Conservation (phyloP, 164 flowering plant species). For the Magnolia officinalis region DNA sequence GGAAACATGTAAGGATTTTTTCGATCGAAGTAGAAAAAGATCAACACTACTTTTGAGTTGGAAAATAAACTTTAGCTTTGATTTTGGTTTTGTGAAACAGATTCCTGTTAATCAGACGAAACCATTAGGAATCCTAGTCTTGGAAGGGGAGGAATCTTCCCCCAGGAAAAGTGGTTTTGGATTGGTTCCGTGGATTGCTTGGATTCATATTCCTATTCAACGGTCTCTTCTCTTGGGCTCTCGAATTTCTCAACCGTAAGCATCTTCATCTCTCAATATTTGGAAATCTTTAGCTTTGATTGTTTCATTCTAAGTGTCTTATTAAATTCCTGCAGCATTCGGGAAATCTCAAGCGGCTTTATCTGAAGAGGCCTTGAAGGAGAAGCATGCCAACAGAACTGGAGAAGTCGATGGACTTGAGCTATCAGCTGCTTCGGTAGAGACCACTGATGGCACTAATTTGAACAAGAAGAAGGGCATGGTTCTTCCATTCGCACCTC, state of each 20-base stretch:
- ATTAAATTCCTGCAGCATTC: background rate
- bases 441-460: slow-evolving; percentile 6
- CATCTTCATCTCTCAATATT: background rate
- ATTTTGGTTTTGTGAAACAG: slow-evolving; percentile 5
- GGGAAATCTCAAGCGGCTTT: background rate
- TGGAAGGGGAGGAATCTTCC: slow-evolving; percentile 29
- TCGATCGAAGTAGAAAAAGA: background rate
- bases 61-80: background rate
- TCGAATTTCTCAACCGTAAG: slow-evolving; percentile 24
- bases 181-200: slow-evolving; percentile 29
- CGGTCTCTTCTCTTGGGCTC: slow-evolving; percentile 7
- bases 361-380: slow-evolving; percentile 7
- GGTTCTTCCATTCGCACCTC: slow-evolving; percentile 52
- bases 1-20: slow-evolving; percentile 44
- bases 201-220: slow-evolving; percentile 31
- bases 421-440: slow-evolving; percentile 6
- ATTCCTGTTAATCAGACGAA: slow-evolving; percentile 12
- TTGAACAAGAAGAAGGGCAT: slow-evolving; percentile 33
- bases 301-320: background rate
- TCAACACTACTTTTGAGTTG: too few relatives aligned
- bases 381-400: slow-evolving; percentile 2
- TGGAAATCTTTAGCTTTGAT: background rate
- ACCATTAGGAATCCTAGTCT: slow-evolving; percentile 24
- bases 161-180: slow-evolving; percentile 36
- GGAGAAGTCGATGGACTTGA: slow-evolving; percentile 2